Percentiles rank a stretch among this genome's conserved stretches.
phyloP scores from a whole-genome alignment of 352 stramenopile genomes.

The Globisporangium rhizosaccharum region DNA sequence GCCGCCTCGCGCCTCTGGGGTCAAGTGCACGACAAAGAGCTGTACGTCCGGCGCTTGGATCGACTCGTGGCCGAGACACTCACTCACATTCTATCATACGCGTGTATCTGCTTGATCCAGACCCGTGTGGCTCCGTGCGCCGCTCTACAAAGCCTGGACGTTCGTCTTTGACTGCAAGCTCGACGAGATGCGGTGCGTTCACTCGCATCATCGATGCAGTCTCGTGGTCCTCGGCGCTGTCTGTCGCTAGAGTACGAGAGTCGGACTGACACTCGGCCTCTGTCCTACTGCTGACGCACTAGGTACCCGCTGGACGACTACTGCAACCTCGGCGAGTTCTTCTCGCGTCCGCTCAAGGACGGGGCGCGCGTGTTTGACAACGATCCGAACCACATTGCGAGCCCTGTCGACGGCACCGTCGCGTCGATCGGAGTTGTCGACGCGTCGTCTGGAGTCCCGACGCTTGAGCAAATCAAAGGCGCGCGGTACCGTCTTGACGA shows the following conservation, averaged over 20 bases:
- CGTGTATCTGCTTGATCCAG: conserved; percentile 19
- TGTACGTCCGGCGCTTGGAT: conserved; percentile 37
- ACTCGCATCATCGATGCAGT: too few species aligned
- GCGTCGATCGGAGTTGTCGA: conserved; percentile 53
- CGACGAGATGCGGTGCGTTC: conserved; percentile 62
- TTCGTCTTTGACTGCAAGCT: conserved; percentile 75
- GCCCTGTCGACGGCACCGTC: conserved; percentile 60
- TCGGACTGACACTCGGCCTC: not conserved
- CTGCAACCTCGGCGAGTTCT: conserved; percentile 78
- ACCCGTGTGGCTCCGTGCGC: conserved; percentile 56
- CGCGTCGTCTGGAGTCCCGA: conserved; percentile 36
- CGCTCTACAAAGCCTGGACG: conserved; percentile 83
- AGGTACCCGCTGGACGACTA: conserved; percentile 68
- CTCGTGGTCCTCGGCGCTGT: not conserved
- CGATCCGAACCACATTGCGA: conserved; percentile 25
- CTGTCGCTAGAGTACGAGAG: not conserved
- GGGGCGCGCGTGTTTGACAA: conserved; percentile 42
- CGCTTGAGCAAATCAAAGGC: conserved; percentile 80
- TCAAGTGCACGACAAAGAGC: conserved; percentile 66
- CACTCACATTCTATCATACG: not conserved
- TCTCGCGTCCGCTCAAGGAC: conserved; percentile 76
- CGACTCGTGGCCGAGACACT: not conserved
- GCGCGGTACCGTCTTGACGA: conserved; percentile 79
- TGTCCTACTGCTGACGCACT: not conserved
- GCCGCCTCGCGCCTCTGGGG: conserved; percentile 74